phyloP scores from a whole-genome alignment of 2,329 filamentous ascomycete genomes.

The Colletotrichum eremochloae region DNA sequence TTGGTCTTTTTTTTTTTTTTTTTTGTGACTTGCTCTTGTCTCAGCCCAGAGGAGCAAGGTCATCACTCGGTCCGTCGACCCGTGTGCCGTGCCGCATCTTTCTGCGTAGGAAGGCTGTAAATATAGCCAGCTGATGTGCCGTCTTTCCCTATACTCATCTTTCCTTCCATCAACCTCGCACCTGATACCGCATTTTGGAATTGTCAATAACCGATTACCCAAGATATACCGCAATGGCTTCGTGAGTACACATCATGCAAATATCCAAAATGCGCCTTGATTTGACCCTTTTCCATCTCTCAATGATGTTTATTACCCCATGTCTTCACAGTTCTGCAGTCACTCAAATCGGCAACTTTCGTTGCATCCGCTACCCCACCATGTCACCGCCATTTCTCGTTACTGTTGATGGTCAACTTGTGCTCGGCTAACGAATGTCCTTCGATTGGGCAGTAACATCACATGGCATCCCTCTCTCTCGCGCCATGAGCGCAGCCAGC shows the following conservation, averaged over 20 bases:
- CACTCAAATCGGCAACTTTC: background rate
- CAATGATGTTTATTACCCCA: background rate
- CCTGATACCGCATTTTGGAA: background rate
- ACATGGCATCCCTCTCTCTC: conserved; percentile 89
- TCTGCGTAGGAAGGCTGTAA: background rate
- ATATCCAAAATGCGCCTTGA: background rate
- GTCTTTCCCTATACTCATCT: background rate
- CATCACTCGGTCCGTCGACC: conserved; percentile 8
- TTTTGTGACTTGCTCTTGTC: background rate
- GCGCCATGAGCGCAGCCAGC: conserved; percentile 79
- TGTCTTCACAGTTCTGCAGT: background rate
- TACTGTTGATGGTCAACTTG: background rate
- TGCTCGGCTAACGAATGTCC: conserved; percentile 2
- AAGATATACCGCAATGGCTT: conserved; percentile 47
- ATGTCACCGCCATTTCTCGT: background rate
- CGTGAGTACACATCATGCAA: conserved; percentile 40
- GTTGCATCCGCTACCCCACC: background rate
- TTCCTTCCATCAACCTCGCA: background rate
- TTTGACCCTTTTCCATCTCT: background rate
- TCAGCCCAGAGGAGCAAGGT: background rate
- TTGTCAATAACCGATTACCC: background rate
- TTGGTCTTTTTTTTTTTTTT: too few relatives aligned
- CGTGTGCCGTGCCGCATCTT: background rate
- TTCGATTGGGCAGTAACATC: conserved; percentile 76
- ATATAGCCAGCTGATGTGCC: conserved; percentile 2